These are phyloP conservation scores for Vanderwaltozyma verrucispora DNA, from an alignment of 805 yeast species.

Conservation along the genomic window DNA sequence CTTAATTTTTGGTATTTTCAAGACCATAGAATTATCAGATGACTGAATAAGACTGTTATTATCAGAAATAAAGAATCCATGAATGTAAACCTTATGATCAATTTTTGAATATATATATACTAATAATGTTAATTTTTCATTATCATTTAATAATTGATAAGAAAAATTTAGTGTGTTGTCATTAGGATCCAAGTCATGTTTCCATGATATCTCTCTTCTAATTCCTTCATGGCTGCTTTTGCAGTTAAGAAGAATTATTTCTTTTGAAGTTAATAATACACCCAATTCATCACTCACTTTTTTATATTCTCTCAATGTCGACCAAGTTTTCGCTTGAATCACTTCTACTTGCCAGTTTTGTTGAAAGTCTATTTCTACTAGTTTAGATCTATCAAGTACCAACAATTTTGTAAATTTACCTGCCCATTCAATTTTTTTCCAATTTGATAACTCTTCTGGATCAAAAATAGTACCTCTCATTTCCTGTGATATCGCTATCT, in stretches of 20 bases:
- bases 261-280: constrained; percentile 56
- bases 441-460: constrained; percentile 43
- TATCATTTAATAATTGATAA: constrained; percentile 17
- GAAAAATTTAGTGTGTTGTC: constrained; percentile 45
- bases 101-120: constrained; percentile 13
- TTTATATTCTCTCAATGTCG: constrained; percentile 37
- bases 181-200: constrained; percentile 45
- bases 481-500: constrained; percentile 3
- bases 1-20: constrained; percentile 7
- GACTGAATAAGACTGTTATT: constrained; percentile 9
- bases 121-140: constrained; percentile 5
- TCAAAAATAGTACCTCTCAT: constrained; percentile 30
- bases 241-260: constrained; percentile 43
- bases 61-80: constrained; percentile 10
- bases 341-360: constrained; percentile 27
- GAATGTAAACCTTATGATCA: constrained; percentile 13
- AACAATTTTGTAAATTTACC: constrained; percentile 22
- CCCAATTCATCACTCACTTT: constrained; percentile 29
- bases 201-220: constrained; percentile 57
- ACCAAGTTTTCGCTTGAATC: constrained; percentile 44
- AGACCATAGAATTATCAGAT: constrained; percentile 8
- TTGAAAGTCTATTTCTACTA: constrained; percentile 27
- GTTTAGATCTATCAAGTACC: constrained; percentile 35
- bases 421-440: constrained; percentile 44
- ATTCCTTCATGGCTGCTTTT: constrained; percentile 24